These are phyloP conservation scores for Chenopodium suecicum DNA, from an alignment of 148 eudicot species.

Conservation along the genomic window DNA sequence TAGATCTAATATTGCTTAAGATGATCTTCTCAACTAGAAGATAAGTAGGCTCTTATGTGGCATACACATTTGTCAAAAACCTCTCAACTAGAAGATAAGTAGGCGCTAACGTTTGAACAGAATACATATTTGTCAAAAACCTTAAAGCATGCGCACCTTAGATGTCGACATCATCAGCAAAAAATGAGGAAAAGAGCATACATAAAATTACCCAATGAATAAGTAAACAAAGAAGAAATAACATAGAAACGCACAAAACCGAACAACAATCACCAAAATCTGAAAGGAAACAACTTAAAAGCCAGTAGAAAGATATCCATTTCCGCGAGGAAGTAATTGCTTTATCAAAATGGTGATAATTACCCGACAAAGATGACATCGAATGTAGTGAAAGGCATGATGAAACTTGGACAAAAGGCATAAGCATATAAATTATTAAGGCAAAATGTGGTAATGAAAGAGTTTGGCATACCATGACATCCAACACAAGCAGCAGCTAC, in stretches of 20 bases:
- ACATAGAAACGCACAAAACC: not conserved
- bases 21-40: not conserved
- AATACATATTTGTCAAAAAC: not conserved
- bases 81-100: not conserved
- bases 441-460: not conserved
- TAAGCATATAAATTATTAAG: not conserved
- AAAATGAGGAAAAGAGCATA: not conserved
- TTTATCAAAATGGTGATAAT: constrained; percentile 4
- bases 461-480: constrained; percentile 21
- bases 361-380: not conserved
- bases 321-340: not conserved
- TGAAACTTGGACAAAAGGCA: not conserved
- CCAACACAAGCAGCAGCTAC: constrained; percentile 22
- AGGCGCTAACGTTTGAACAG: not conserved
- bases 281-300: not conserved
- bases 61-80: too few species aligned
- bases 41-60: too few species aligned
- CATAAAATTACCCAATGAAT: not conserved
- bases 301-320: not conserved
- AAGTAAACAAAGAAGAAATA: not conserved
- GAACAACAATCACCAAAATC: not conserved
- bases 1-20: not conserved
- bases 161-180: not conserved
- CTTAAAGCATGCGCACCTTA: not conserved
- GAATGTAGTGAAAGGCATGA: constrained; percentile 3